Evolutionary conservation across 2,329 filamentous ascomycete species (phyloP).

Genomic region (Cadophora sp.): DNA sequence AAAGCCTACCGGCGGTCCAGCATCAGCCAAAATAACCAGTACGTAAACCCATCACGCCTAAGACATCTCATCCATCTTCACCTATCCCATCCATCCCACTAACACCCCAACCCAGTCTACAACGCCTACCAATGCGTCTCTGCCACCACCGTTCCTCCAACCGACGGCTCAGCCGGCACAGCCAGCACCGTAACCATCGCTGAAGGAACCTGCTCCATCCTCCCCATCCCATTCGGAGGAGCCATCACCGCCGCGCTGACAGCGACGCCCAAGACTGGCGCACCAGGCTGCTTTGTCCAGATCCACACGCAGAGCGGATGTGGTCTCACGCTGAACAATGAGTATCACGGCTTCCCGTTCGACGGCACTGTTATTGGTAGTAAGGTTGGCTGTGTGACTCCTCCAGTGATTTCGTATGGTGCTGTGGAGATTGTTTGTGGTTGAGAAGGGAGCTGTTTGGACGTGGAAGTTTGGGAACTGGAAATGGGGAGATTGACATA

Average conservation of each 20-base stretch:
- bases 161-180: neutral
- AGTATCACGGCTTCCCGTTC: slow-evolving; percentile 25
- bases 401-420: slow-evolving; percentile 9
- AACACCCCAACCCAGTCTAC: neutral
- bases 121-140: neutral
- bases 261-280: neutral
- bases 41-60: neutral
- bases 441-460: neutral
- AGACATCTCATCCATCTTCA: neutral
- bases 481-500: too few relatives aligned
- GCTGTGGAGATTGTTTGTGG: slow-evolving; percentile 7
- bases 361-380: slow-evolving; percentile 20
- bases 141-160: neutral
- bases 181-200: neutral
- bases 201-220: neutral
- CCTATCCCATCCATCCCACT: neutral
- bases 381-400: slow-evolving; percentile 18
- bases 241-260: neutral
- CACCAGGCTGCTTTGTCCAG: slow-evolving; percentile 14
- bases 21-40: neutral
- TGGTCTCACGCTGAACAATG: slow-evolving; percentile 15
- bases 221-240: neutral
- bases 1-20: neutral
- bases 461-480: too few relatives aligned
- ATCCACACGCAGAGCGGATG: slow-evolving; percentile 13